A percentile compares a stretch with the other conserved stretches of the same genome.
Evolutionary conservation across 345 rosid species (phyloP).

Genomic region (Eucalyptus fibrosa): DNA sequence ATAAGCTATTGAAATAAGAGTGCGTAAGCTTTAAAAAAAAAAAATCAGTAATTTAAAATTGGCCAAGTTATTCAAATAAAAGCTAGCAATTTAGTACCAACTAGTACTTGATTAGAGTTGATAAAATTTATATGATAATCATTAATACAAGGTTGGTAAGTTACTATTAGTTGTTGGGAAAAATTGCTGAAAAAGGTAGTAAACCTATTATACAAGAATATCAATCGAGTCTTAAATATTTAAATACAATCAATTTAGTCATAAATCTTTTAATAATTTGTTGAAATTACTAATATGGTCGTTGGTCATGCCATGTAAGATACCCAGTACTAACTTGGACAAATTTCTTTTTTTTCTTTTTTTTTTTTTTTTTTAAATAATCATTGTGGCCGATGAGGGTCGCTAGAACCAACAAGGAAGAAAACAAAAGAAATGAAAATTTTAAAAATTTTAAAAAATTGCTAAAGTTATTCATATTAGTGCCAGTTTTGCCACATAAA

Average conservation of each 20-base stretch:
- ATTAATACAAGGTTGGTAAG: not conserved
- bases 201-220: not conserved
- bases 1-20: not conserved
- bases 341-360: no score
- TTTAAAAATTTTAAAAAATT: not conserved
- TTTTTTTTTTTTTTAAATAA: no score
- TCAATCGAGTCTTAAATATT: not conserved
- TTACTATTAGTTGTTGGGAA: not conserved
- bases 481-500: rapidly evolving
- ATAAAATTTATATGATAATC: not conserved
- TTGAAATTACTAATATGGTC: not conserved
- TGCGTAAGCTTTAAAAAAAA: not conserved
- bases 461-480: rapidly evolving
- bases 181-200: not conserved
- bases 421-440: no score
- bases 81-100: not conserved
- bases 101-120: not conserved
- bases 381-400: not conserved
- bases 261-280: not conserved
- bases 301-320: no score
- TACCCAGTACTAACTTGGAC: not conserved
- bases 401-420: not conserved
- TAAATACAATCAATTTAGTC: not conserved
- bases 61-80: not conserved
- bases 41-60: no score